Base-by-base conservation (phyloP, 176 grass and related monocot species). In the Avena atlantica region DNA sequence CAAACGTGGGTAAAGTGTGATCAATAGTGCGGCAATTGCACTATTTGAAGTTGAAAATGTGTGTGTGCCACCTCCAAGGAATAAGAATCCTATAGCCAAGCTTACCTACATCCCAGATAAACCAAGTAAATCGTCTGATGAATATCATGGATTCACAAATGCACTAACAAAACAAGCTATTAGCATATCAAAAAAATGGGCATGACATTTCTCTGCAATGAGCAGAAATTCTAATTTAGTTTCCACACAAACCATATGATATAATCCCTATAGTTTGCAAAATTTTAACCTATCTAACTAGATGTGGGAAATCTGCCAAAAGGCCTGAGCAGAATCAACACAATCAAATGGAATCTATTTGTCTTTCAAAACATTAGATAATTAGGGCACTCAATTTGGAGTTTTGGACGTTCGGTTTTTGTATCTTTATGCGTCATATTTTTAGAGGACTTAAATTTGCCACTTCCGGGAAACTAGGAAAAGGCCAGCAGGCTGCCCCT, bases 31-130 rank as follows among this genome's bases (percentile, higher is more conserved):
- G 68, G 96, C 96, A 91, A 98, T 76, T 74, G 92, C 91, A 80
- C 96, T 95, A 74, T 94, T 98, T 57, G 82, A 89, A 71, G 93
- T 95, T 78, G 96, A 95, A 89, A 98, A 95, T 55, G 93, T 95
- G 58, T 95, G 93, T 88, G 93, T 98, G 77, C 96, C 96, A 57
- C 96, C 90, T 65, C 96, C 96, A 77, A 98, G 90, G 83, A 98
- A 98, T 74, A 98, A 94, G 82, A 98, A 98, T 75, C 96, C 96
- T 65, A 91, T 90, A 40, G 91, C 90, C 84, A 98, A 85, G 87
- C 93, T 98, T 78, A 98, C 93, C 96, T 98, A 83, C 45, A 89
- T 82, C 82, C 37, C 69, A 70, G 62, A 78, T 61, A 65, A 62
- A 80, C 25, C 16, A 42, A 36, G 56, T 85, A 62, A 83, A 74